A percentile compares a stretch with the other conserved stretches of the same genome.
Conservation (phyloP, 2,329 filamentous ascomycete species). For the Coniochaeta sp. region DNA sequence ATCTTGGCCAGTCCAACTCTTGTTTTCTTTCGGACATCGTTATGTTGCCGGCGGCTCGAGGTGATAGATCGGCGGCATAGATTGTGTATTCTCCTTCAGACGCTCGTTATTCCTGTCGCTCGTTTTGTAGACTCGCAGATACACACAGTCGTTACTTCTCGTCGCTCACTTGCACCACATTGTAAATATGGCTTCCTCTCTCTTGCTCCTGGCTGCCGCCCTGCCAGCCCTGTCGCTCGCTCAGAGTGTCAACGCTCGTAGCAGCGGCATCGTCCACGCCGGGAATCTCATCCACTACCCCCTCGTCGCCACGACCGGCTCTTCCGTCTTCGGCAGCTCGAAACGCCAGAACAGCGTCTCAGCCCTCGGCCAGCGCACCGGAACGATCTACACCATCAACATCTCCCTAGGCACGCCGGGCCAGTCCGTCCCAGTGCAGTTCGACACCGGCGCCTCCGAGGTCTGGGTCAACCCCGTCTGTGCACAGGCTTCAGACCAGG, state of each 20-base stretch:
- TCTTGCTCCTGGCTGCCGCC: conserved; percentile 7
- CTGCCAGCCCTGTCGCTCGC: conserved; percentile 9
- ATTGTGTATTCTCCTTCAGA: no score
- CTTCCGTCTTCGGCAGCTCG: conserved; percentile 6
- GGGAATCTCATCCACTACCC: conserved; percentile 11
- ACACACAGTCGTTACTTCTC: neutral
- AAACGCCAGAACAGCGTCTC: conserved; percentile 9
- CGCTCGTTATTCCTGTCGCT: no score
- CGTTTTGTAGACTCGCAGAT: no score
- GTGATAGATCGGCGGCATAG: no score
- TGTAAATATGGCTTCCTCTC: conserved; percentile 7
- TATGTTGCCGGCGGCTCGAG: no score
- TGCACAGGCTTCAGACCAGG: neutral
- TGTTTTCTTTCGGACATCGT: no score
- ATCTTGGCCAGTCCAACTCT: no score
- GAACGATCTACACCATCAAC: conserved; percentile 10
- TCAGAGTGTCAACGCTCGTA: neutral
- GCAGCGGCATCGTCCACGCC: conserved; percentile 6
- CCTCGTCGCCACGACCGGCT: conserved; percentile 5
- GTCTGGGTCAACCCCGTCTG: conserved; percentile 12
- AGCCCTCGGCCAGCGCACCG: conserved; percentile 2
- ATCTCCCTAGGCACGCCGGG: conserved; percentile 12
- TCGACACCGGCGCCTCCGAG: conserved; percentile 12
- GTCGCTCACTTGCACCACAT: neutral
- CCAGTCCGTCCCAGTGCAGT: conserved; percentile 11